A percentile compares a stretch with the other conserved stretches of the same genome.
These are phyloP conservation scores for Pseudoturritis turrita DNA, from an alignment of 345 rosid genomes.

Conservation along the genomic window DNA sequence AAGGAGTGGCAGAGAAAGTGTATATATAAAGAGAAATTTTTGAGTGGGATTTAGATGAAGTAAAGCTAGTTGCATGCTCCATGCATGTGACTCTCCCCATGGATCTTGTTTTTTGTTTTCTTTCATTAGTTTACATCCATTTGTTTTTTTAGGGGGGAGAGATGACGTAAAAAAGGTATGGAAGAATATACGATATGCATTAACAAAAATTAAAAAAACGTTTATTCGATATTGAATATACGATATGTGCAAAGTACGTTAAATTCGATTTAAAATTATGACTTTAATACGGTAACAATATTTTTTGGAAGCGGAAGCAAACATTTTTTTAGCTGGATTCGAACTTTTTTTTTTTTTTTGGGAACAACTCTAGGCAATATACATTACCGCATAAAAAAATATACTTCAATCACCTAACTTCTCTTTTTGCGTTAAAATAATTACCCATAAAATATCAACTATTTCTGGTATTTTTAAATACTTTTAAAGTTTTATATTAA, in stretches of 20 bases:
- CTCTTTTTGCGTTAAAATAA: not conserved
- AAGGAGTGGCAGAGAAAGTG: conserved; percentile 4
- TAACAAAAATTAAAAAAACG: not conserved
- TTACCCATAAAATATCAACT: not conserved
- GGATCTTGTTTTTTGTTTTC: conserved; percentile 32
- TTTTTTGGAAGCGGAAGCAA: not conserved
- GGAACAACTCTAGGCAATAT: not conserved
- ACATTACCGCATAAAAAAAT: not conserved
- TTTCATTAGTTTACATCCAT: conserved; percentile 8
- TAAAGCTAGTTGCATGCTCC: conserved; percentile 31
- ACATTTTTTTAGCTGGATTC: not conserved
- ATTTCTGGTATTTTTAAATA: not conserved
- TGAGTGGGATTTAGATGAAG: conserved; percentile 30
- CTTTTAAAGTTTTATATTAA: not conserved
- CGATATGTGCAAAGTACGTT: not conserved
- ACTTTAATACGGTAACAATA: not conserved
- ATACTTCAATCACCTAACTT: not conserved
- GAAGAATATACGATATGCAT: not conserved
- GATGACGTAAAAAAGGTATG: conserved; percentile 1
- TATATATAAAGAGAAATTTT: conserved; percentile 5
- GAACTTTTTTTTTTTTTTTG: not conserved
- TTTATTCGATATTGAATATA: not conserved
- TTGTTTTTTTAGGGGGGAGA: not conserved
- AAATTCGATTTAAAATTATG: not conserved
- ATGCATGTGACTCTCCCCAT: conserved; percentile 31